A percentile compares a stretch with the other conserved stretches of the same genome.
Evolutionary conservation across 306 rosid species (phyloP).

Genomic region (Lotus japonicus): DNA sequence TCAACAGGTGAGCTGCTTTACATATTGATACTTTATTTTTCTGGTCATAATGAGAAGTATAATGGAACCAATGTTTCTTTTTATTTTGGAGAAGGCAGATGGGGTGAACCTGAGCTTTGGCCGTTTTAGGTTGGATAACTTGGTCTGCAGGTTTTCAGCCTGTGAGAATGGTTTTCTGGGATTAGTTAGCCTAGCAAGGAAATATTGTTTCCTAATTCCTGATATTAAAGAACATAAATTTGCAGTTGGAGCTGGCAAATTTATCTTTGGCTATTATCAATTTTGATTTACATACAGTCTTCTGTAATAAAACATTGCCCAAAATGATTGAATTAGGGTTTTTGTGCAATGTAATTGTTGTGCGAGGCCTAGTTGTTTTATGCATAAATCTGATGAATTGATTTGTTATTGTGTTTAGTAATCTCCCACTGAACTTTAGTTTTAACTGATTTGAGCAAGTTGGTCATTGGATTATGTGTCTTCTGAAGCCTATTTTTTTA

Average conservation of each 20-base stretch:
- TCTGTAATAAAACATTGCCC: background rate
- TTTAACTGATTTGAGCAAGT: background rate
- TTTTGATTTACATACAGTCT: background rate
- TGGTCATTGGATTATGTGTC: background rate
- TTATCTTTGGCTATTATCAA: background rate
- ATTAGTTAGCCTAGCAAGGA: background rate
- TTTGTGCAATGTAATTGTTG: background rate
- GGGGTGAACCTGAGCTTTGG: background rate
- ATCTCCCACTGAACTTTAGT: background rate
- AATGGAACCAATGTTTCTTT: background rate
- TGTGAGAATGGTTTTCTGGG: no score
- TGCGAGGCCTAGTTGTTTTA: background rate
- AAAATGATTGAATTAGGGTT: constrained; percentile 1
- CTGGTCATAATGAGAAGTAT: background rate
- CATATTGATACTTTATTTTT: background rate
- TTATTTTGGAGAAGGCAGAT: no score
- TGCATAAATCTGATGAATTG: background rate
- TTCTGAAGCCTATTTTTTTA: constrained; percentile 16
- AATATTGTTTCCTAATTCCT: background rate
- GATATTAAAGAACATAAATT: background rate
- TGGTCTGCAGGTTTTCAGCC: background rate
- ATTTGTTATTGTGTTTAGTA: background rate
- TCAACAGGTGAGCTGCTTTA: constrained; percentile 54
- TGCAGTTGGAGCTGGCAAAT: background rate
- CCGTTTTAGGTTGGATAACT: background rate